Conservation (phyloP, 768 basidiomycete species). For the Amanita rubescens region DNA sequence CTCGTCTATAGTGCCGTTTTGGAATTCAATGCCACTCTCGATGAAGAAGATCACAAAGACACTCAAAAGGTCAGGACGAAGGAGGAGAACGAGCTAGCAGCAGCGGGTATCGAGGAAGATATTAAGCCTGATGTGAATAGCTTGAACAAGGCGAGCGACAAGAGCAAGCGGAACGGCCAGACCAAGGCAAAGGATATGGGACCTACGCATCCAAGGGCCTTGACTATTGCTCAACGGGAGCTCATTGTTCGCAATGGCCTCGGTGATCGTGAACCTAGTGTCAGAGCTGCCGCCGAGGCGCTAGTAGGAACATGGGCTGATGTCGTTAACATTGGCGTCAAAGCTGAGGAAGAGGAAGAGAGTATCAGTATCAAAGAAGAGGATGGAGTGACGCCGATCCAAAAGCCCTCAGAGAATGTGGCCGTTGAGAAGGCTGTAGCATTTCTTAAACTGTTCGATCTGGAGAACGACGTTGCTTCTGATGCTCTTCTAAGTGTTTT, state of each 20-base stretch:
- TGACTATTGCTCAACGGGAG: slow-evolving; percentile 71
- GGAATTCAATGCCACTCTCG: slow-evolving; percentile 27
- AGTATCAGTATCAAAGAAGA: slow-evolving; percentile 14
- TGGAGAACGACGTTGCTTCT: slow-evolving; percentile 57
- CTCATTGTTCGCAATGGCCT: slow-evolving; percentile 75
- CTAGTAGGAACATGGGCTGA: slow-evolving; percentile 78
- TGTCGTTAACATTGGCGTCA: slow-evolving; percentile 29
- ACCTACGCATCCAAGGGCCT: slow-evolving; percentile 52
- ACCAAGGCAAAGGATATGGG: slow-evolving; percentile 28
- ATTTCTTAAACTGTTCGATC: slow-evolving; percentile 53
- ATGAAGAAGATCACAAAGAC: slow-evolving; percentile 15
- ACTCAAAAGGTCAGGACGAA: slow-evolving; percentile 1
- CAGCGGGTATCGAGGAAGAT: background rate
- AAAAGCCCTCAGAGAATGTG: slow-evolving; percentile 7
- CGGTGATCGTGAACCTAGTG: slow-evolving; percentile 73
- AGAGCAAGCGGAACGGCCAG: background rate
- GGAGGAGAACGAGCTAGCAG: slow-evolving; percentile 1
- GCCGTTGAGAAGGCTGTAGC: slow-evolving; percentile 31
- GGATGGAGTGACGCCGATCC: background rate
- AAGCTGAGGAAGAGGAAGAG: slow-evolving; percentile 29
- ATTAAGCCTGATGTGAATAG: background rate
- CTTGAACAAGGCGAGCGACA: background rate
- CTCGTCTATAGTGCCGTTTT: slow-evolving; percentile 62
- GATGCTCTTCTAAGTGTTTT: slow-evolving; percentile 74
- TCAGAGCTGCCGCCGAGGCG: slow-evolving; percentile 63